Base-by-base conservation (phyloP, 2,329 filamentous ascomycete species). In the Hypoxylon rubiginosum region DNA sequence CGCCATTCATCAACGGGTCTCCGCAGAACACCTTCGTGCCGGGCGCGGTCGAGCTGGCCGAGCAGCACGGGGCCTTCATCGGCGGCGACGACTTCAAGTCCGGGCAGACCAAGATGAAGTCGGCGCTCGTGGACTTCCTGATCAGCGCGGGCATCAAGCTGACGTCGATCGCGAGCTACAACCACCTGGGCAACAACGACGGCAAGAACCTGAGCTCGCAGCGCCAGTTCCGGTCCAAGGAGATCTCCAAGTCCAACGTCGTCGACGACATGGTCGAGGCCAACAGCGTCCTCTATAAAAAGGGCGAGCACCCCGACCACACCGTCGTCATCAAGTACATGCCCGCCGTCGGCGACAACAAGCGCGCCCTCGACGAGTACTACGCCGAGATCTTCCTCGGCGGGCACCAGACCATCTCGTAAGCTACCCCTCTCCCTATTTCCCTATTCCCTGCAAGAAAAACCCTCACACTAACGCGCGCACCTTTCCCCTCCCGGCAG, bases 301-400 rank as follows among this genome's bases (percentile, higher is more conserved):
- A 92, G 76, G 94, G 91, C 73, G 96, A 99, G 84, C 94, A 98
- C 81, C 96, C 96, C 1, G 94, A 99, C 79, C 96, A 99, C 85
- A 97, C 93, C 65, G 96, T 99, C 65, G 96, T 99, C 74, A 99
- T 99, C 90, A 99, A 99, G 89, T 99, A 99, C 86, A 97, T 99
- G 94, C 96, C 96, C 36, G 93, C 94, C 69, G 96, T 99, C 52
- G 96, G 96, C 68, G 96, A 99, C 84, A 97, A 97, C 88, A 99
- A 99, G 90, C 94, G 96, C 78, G 96, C 96, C 58, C 87, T 99
- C 58, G 96, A 99, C 77, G 96, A 99, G 86, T 99, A 99, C 88
- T 97, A 97, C 74, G 96, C 94, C 60, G 95, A 99, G 86, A 98
- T 99, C 82, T 99, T 99, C 88, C 88, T 98, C 83, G 96, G 96